Evolutionary conservation across 495 filamentous ascomycete species (phyloP), one percentile per base, ranked within the genome.

Genomic region (Aspergillus asperescens): DNA sequence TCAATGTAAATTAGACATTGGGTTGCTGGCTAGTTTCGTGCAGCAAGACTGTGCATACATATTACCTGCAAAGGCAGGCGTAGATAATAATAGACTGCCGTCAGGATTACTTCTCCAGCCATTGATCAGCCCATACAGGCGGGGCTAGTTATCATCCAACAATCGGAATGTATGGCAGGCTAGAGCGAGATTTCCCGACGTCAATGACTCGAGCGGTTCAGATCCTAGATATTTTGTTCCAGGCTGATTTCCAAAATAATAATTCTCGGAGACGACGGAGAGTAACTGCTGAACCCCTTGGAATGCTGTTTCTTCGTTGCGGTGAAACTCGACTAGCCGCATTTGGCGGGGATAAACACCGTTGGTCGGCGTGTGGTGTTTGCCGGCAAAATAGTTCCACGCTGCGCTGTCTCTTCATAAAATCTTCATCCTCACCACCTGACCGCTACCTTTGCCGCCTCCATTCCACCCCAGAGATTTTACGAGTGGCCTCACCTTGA

Each of bases 311-410:
- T 20, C 32, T 13, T n/a, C n/a, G 38, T 49, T 37, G 52, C 57
- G 57, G 51, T 54, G 48, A 54, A 52, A 43, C 31, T 9, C 20
- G 10, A 34, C 54, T 57, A 57, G 41, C 54, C 51, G 41, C 8
- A 51, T 61, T 55, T 41, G 58, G 58, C 40, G 37, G 46, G 53
- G 49, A 57, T 52, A 40, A 49, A 38, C 34, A 49, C 28, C 44
- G n/a, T 31, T 20, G 29, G 44, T 34, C 44, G 16, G 28, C 16
- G 20, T 24, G 28, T 24, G 28, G 43, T 46, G 18, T 43, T 43
- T 20, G 23, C 13, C 37, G 37, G 40, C 22, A 43, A 43, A 43
- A n/a, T 49, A 38, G 46, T 39, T 39, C 46, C 34, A 34, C 48
- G 20, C 50, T 20, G 23, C 5, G 9, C 38, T 25, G 15, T 9